Evolutionary conservation across 352 stramenopile species (phyloP).

Genomic region (Globisporangium heterothallicum): DNA sequence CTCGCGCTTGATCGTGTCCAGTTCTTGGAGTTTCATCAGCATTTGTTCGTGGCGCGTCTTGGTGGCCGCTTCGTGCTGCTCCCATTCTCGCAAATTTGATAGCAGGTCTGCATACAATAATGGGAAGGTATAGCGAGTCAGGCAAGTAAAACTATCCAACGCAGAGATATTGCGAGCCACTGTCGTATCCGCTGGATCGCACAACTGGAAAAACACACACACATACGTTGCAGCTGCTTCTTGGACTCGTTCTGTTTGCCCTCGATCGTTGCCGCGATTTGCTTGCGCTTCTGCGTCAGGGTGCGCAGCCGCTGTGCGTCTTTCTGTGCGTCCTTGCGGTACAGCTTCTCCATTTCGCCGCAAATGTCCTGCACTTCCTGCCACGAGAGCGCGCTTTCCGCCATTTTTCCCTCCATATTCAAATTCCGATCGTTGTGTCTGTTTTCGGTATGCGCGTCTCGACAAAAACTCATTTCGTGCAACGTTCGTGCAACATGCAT

Average conservation of each 20-base stretch:
- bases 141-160: too few relatives aligned
- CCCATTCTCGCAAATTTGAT: constrained; percentile 58
- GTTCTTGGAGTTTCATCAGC: constrained; percentile 47
- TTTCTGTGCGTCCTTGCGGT: constrained; percentile 50
- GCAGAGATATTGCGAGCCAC: too few relatives aligned
- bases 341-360: constrained; percentile 56
- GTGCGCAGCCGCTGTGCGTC: constrained; percentile 49
- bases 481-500: constrained; percentile 23
- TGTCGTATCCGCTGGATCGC: too few relatives aligned
- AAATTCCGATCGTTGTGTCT: constrained; percentile 1
- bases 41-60: constrained; percentile 51
- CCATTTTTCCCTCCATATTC: constrained; percentile 24
- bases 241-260: constrained; percentile 39
- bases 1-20: constrained; percentile 60
- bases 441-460: constrained; percentile 1
- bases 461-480: constrained; percentile 5
- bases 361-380: constrained; percentile 66
- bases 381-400: constrained; percentile 38
- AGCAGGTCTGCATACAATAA: constrained; percentile 34
- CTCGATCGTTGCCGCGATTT: constrained; percentile 43
- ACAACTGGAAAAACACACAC: not conserved
- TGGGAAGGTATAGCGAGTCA: not conserved
- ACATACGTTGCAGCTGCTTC: constrained; percentile 52
- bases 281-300: constrained; percentile 52
- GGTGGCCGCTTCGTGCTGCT: constrained; percentile 38